phyloP scores from a whole-genome alignment of 805 yeast genomes.

The Candida taoyuanica region DNA sequence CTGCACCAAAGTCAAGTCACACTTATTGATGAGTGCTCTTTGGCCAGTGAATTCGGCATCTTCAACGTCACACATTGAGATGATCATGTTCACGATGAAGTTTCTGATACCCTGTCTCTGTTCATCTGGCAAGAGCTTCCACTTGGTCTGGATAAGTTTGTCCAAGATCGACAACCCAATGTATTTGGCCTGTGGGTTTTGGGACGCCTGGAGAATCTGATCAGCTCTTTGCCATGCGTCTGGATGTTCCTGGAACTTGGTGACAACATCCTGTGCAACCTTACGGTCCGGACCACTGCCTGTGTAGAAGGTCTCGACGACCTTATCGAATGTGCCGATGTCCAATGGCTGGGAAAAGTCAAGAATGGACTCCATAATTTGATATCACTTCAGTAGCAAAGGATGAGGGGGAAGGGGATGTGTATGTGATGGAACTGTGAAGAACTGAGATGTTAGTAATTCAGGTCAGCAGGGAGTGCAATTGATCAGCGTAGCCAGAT shows the following conservation, averaged over 20 bases:
- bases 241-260: slow-evolving; percentile 86
- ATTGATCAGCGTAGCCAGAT: no score
- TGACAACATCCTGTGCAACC: slow-evolving; percentile 65
- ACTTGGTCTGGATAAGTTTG: slow-evolving; percentile 81
- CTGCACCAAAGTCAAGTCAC: slow-evolving; percentile 90
- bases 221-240: slow-evolving; percentile 96
- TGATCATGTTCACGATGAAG: slow-evolving; percentile 90
- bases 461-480: no score
- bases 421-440: neutral
- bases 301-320: slow-evolving; percentile 78
- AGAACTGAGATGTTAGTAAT: no score
- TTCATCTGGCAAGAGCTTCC: slow-evolving; percentile 88
- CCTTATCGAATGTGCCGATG: slow-evolving; percentile 70
- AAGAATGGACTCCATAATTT: slow-evolving; percentile 74
- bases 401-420: no score
- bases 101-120: slow-evolving; percentile 92
- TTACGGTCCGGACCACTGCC: slow-evolving; percentile 68
- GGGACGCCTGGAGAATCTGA: slow-evolving; percentile 72
- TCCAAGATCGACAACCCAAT: slow-evolving; percentile 89
- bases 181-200: slow-evolving; percentile 83
- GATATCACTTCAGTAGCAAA: no score
- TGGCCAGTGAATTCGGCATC: slow-evolving; percentile 66
- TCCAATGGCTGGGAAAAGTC: slow-evolving; percentile 86
- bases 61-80: slow-evolving; percentile 84
- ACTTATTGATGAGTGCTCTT: slow-evolving; percentile 83